phyloP scores from a whole-genome alignment of 169 alveolate genomes.

The Plasmodium gallinaceum region DNA sequence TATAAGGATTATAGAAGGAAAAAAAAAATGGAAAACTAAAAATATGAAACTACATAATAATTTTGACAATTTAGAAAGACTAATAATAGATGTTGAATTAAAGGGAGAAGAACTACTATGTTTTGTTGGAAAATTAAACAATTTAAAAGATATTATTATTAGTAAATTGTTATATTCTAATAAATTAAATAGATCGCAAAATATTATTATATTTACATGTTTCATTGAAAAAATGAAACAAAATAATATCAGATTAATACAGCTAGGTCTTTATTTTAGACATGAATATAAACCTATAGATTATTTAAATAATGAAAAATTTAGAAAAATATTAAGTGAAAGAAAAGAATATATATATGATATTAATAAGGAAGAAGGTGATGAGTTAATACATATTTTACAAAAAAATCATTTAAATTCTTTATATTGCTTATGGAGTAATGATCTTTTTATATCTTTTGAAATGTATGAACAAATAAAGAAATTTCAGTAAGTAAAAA shows the following conservation, averaged over 20 bases:
- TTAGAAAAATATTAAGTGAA: slow-evolving; percentile 37
- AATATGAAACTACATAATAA: neutral
- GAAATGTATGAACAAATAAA: slow-evolving; percentile 60
- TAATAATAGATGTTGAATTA: slow-evolving; percentile 47
- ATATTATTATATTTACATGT: slow-evolving; percentile 55
- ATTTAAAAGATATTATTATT: slow-evolving; percentile 66
- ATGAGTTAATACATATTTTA: slow-evolving; percentile 38
- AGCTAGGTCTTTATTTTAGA: slow-evolving; percentile 48
- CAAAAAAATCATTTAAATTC: slow-evolving; percentile 61
- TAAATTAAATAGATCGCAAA: slow-evolving; percentile 61
- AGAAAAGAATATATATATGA: slow-evolving; percentile 15
- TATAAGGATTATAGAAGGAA: slow-evolving; percentile 18
- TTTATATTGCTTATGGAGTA: slow-evolving; percentile 71
- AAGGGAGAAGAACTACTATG: slow-evolving; percentile 68
- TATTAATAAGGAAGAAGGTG: slow-evolving; percentile 64
- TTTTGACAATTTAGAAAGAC: slow-evolving; percentile 37
- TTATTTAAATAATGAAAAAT: slow-evolving; percentile 39
- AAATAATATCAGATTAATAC: slow-evolving; percentile 44
- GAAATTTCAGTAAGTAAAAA: slow-evolving; percentile 38
- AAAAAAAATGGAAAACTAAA: slow-evolving; percentile 12
- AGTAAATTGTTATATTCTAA: slow-evolving; percentile 49
- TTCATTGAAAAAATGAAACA: slow-evolving; percentile 56
- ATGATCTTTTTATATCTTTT: slow-evolving; percentile 59
- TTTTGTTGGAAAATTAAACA: slow-evolving; percentile 51
- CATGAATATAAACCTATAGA: slow-evolving; percentile 48